These are phyloP conservation scores for Allium cepa DNA, from an alignment of 106 monocot species.

Conservation along the genomic window DNA sequence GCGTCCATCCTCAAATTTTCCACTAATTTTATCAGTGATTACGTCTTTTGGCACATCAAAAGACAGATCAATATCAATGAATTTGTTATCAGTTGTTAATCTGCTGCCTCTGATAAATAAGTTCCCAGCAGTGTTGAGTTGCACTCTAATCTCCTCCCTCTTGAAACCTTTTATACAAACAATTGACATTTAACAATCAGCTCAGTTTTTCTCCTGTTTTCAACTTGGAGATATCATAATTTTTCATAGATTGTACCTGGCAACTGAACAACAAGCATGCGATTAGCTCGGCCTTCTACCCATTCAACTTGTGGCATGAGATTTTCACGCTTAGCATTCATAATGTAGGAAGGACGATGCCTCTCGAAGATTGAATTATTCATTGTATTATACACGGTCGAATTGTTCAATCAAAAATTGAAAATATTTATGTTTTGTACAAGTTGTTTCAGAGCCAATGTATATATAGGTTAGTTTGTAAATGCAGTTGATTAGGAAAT, in stretches of 20 bases:
- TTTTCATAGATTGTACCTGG: slow-evolving; percentile 6
- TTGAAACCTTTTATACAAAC: slow-evolving; percentile 8
- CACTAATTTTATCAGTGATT: slow-evolving; percentile 10
- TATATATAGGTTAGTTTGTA: not conserved
- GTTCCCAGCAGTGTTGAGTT: slow-evolving; percentile 4
- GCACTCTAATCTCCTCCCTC: slow-evolving; percentile 14
- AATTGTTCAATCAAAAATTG: not conserved
- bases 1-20: slow-evolving; percentile 11
- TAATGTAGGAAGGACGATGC: not conserved
- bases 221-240: too few relatives aligned
- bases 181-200: not conserved
- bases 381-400: not conserved
- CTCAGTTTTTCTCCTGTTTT: too few relatives aligned
- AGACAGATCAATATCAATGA: not conserved
- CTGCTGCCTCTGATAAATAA: slow-evolving; percentile 9
- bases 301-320: slow-evolving; percentile 7
- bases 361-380: not conserved
- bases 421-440: too few relatives aligned
- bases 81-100: not conserved
- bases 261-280: slow-evolving; percentile 1
- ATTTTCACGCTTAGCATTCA: not conserved
- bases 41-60: slow-evolving; percentile 7
- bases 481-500: not conserved
- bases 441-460: not conserved
- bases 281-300: slow-evolving; percentile 5